Conservation (phyloP, 1,284 basidiomycete species). For the Kwoniella shivajii region DNA sequence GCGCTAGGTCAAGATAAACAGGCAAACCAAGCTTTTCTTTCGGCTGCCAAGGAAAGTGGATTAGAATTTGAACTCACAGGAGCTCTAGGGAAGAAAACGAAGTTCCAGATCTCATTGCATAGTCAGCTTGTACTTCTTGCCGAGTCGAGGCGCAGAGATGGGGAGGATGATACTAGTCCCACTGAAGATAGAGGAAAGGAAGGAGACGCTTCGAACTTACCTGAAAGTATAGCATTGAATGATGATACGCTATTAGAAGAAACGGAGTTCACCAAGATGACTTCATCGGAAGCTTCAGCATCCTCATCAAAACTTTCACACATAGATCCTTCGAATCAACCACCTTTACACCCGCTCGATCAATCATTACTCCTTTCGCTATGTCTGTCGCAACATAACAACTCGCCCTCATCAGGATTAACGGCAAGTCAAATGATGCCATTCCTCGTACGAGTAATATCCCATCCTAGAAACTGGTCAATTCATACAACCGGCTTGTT, state of each 20-base stretch:
- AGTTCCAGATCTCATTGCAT: conserved; percentile 83
- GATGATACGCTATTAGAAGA: conserved; percentile 96
- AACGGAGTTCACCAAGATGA: conserved; percentile 73
- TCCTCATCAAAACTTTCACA: conserved; percentile 58
- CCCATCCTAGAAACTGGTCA: conserved; percentile 88
- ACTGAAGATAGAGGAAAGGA: conserved; percentile 3
- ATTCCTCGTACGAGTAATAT: conserved; percentile 81
- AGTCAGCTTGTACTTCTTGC: conserved; percentile 94
- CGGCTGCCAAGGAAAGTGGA: conserved; percentile 74
- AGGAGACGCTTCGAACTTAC: conserved; percentile 56
- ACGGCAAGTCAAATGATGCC: conserved; percentile 87
- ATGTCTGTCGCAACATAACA: conserved; percentile 86
- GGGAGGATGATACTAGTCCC: conserved; percentile 23
- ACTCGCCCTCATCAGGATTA: conserved; percentile 79
- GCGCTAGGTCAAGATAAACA: conserved; percentile 68
- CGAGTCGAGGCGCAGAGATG: conserved; percentile 67
- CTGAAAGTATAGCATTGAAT: conserved; percentile 80
- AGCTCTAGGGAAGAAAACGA: conserved; percentile 89
- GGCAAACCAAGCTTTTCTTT: conserved; percentile 77
- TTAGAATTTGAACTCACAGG: conserved; percentile 91
- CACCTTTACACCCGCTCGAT: conserved; percentile 83
- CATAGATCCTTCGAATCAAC: conserved; percentile 81
- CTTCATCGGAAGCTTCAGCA: conserved; percentile 48
- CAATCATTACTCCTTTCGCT: conserved; percentile 86
- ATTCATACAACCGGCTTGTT: conserved; percentile 92